Evolutionary conservation across 768 basidiomycete species (phyloP).

Genomic region (Boletus subcaerulescens): DNA sequence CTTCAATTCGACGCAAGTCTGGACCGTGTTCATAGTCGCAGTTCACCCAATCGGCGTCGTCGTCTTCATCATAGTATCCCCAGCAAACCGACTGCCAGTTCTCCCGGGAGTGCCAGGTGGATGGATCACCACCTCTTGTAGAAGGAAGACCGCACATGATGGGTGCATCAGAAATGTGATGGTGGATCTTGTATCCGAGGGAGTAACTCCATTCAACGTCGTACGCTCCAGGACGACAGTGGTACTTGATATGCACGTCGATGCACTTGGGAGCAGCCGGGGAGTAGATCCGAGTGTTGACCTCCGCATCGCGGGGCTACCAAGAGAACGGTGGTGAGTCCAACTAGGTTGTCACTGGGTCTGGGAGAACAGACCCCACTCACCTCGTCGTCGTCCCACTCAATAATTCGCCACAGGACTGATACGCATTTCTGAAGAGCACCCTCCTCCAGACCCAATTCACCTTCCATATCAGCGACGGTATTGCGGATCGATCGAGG

Average conservation of each 20-base stretch:
- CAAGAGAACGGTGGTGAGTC: no score
- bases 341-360: no score
- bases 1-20: neutral
- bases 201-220: constrained; percentile 7
- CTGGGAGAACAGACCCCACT: neutral
- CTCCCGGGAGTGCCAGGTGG: neutral
- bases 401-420: neutral
- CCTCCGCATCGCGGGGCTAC: constrained; percentile 1
- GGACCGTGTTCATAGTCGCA: no score
- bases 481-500: neutral
- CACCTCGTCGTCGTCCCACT: neutral
- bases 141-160: no score
- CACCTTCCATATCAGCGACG: constrained; percentile 1
- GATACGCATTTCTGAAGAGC: constrained; percentile 8
- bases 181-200: constrained; percentile 1
- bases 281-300: constrained; percentile 4
- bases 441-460: neutral
- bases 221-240: neutral
- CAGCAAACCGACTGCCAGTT: constrained; percentile 11
- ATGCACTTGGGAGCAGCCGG: constrained; percentile 9
- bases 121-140: neutral
- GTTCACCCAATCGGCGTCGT: neutral
- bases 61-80: constrained; percentile 5
- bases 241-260: constrained; percentile 12
- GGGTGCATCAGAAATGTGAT: neutral